phyloP scores from a whole-genome alignment of 2,329 filamentous ascomycete species.

The Ceratocystis cacaofunesta region DNA sequence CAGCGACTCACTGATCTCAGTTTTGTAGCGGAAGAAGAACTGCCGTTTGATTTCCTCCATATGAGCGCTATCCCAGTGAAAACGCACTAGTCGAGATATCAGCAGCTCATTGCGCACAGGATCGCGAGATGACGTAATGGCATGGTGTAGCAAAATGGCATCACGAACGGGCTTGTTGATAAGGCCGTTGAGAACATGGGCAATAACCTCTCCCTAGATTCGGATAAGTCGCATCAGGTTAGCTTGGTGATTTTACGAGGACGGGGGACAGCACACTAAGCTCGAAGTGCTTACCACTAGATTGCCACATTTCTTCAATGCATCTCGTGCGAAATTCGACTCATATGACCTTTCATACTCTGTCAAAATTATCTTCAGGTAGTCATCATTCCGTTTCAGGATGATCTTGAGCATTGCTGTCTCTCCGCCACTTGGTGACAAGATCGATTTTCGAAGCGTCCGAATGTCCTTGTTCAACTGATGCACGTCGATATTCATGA shows the following conservation, averaged over 20 bases:
- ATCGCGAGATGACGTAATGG: conserved; percentile 59
- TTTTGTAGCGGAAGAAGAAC: conserved; percentile 63
- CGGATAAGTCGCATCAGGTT: conserved; percentile 12
- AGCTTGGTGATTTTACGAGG: conserved; percentile 8
- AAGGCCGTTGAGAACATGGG: conserved; percentile 88
- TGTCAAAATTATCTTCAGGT: conserved; percentile 65
- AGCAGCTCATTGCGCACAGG: conserved; percentile 67
- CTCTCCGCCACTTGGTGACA: conserved; percentile 69
- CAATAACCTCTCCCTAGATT: conserved; percentile 72
- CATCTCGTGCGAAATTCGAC: conserved; percentile 75
- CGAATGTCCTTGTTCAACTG: conserved; percentile 58
- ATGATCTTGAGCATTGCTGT: conserved; percentile 76
- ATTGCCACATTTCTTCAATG: conserved; percentile 78
- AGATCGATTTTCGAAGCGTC: conserved; percentile 51
- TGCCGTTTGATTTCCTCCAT: conserved; percentile 65
- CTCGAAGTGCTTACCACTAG: conserved; percentile 56
- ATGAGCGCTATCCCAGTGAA: conserved; percentile 84
- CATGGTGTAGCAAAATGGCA: conserved; percentile 79
- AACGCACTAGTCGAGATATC: conserved; percentile 70
- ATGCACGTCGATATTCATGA: conserved; percentile 40
- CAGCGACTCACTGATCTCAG: conserved; percentile 62
- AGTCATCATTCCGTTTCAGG: conserved; percentile 62
- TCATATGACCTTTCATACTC: conserved; percentile 59
- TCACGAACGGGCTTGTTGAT: conserved; percentile 93
- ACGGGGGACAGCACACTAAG: conserved; percentile 2